Evolutionary conservation across 192 early-diverging fungal species (phyloP).

Genomic region (Backusella tarrabulga): DNA sequence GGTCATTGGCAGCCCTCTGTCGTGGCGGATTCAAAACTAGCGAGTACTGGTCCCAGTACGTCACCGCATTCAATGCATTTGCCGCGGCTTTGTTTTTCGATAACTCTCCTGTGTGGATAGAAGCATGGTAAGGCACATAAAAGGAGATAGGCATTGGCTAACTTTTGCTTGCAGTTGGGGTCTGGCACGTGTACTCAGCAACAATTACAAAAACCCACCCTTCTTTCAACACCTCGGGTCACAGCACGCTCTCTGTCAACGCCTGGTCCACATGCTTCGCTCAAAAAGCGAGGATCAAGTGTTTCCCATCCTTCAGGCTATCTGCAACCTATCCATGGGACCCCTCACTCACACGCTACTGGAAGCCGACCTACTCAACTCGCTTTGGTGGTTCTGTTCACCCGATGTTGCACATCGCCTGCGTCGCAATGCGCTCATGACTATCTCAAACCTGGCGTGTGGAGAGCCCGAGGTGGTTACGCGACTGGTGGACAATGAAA

Average conservation of each 20-base stretch:
- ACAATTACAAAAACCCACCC: slow-evolving; percentile 3
- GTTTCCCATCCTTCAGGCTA: slow-evolving; percentile 15
- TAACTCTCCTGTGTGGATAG: slow-evolving; percentile 6
- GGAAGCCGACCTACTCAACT: background rate
- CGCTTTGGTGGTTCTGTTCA: background rate
- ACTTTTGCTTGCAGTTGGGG: slow-evolving; percentile 22
- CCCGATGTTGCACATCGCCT: background rate
- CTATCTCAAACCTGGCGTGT: slow-evolving; percentile 23
- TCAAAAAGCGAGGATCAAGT: background rate
- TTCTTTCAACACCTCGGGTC: slow-evolving; percentile 11
- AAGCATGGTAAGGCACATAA: slow-evolving; percentile 22
- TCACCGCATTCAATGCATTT: slow-evolving; percentile 17
- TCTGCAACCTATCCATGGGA: slow-evolving; percentile 19
- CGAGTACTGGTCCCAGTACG: background rate
- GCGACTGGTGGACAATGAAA: background rate
- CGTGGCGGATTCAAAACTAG: slow-evolving; percentile 18
- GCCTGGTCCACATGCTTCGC: background rate
- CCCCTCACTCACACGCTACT: slow-evolving; percentile 4
- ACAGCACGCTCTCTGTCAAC: background rate
- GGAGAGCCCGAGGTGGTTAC: background rate
- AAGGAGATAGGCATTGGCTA: background rate
- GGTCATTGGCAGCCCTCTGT: slow-evolving; percentile 33
- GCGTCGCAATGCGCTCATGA: slow-evolving; percentile 27
- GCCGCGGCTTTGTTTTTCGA: background rate
- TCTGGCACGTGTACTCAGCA: slow-evolving; percentile 25